Base-by-base conservation (phyloP, 768 basidiomycete genomes). In the Tubosaeta brunneosetosa region DNA sequence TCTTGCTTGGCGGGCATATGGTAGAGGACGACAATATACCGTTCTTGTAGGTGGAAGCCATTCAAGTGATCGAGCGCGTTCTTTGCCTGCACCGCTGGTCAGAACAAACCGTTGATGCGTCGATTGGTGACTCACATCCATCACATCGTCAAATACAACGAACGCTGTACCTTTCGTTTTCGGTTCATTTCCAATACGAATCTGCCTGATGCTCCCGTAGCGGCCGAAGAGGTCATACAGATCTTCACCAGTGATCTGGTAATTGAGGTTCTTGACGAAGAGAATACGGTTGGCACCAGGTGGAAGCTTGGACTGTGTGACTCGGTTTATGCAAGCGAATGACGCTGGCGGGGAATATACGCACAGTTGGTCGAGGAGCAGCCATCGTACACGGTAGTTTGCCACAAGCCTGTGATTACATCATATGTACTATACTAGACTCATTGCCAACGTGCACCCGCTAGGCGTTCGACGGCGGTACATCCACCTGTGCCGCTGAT, bases 1-100 rank as follows among this genome's bases (percentile, higher is more conserved):
- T 94, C 92, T 64, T 94, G 92, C 70, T 94, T 91, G n/a, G 92
- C 86, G 34, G 94, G 92, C 86, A 97, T 95, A 67, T 98, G 94
- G 65, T 95, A 98, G 27, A 97, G 75, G 9, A 98, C 95, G 52
- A 99, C 95, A 49, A 99, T 95, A 72, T 98, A 99, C 25, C 95
- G 88, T 71, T 97, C 95, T 74, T 94, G 93, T 53, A 99, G 70
- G 74, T 99, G 95, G 75, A 99, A 99, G 42, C 95, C 95, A 61
- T 98, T 98, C 65, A 98, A 71, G 70, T 97, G 94, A 66, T 94
- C 94, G 51, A 97, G 82, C 0, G 95, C 95, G 64, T 94, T 94
- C 72, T 97, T 95, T 19, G 95, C 95, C 91, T 97, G 64, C 12
- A 49, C 45, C 38, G 49, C 50, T 52, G 55, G 47, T 55, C 59